Evolutionary conservation across 345 rosid species (phyloP), one percentile per base, ranked within the genome.

Genomic region (Citrus mangshanensis): DNA sequence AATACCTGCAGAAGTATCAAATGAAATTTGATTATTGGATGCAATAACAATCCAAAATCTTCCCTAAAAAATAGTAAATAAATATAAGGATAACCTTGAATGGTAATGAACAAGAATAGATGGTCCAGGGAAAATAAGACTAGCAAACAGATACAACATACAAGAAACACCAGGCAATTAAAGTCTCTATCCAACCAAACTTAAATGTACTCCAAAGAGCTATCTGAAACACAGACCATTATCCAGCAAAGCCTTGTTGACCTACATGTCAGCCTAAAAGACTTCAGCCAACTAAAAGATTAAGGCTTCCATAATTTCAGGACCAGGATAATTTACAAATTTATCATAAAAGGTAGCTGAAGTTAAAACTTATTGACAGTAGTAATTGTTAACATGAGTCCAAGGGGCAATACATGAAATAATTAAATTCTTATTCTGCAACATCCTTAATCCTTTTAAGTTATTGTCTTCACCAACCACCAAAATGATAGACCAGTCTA

Each of bases 1-100:
- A 27, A 96, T 96, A 51, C 99, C 99, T 96, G 86, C 77, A 68
- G 82, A 69, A 5, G 49, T 80, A 75, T 67, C 73, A 78, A 58
- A 55, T 13, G 70, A 2, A 18, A 46, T 46, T 65, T 58, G 40
- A 78, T 18, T 9, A 63, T 37, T 12, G 18, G n/a, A 21, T 18
- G 32, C n/a, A 75, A 68, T 40, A 37, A 27, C 55, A 30, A 38
- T 28, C 28, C 21, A 74, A 58, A 21, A 62, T 24, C 32, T 74
- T 49, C 42, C 5, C 2, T 0, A 16, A 5, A 74, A 25, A 25
- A 18, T 27, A 0, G 77, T 3, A 65, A 22, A 37, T 32, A 24
- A 61, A 40, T 38, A 27, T 19, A 74, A 12, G 13, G 18, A 25
- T 18, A 7, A 25, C 54, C 68, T 12, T 40, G 28, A 9, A 54